phyloP scores from a whole-genome alignment of 805 yeast genomes.

The Dipodascus geniculatus region DNA sequence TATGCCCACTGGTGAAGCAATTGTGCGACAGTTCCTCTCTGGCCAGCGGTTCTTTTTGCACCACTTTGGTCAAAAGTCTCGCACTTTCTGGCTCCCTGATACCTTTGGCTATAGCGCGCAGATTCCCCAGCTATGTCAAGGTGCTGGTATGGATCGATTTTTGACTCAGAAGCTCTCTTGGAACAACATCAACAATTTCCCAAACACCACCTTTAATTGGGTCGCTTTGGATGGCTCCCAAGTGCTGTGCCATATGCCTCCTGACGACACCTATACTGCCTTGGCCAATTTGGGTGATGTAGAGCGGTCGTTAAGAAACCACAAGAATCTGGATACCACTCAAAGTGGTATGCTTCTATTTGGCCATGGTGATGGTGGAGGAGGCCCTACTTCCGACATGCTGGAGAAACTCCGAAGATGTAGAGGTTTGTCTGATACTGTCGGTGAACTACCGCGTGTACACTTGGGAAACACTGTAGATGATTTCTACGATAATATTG shows the following conservation, averaged over 20 bases:
- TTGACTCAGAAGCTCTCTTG: constrained; percentile 90
- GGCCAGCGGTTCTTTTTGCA: constrained; percentile 81
- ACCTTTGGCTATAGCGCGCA: constrained; percentile 95
- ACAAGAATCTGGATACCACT: constrained; percentile 70
- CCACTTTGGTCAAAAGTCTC: constrained; percentile 66
- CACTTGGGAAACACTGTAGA: constrained; percentile 70
- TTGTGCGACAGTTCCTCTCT: constrained; percentile 74
- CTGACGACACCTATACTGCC: constrained; percentile 92
- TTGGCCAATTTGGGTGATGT: constrained; percentile 90
- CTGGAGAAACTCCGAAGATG: constrained; percentile 84
- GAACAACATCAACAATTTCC: constrained; percentile 90
- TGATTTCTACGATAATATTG: constrained; percentile 60
- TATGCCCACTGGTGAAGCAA: constrained; percentile 87
- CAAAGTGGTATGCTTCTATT: constrained; percentile 72
- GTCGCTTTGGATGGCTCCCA: constrained; percentile 90
- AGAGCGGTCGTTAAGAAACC: constrained; percentile 62
- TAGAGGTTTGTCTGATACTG: constrained; percentile 74
- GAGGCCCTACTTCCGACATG: constrained; percentile 94
- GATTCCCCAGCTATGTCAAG: constrained; percentile 82
- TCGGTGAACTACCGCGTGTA: constrained; percentile 71
- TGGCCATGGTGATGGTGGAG: constrained; percentile 98
- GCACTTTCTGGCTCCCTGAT: constrained; percentile 91
- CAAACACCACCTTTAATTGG: constrained; percentile 89
- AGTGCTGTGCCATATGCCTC: constrained; percentile 95
- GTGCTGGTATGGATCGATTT: constrained; percentile 76